These are phyloP conservation scores for Eucalyptus viminalis DNA, from an alignment of 345 rosid species.

Conservation along the genomic window DNA sequence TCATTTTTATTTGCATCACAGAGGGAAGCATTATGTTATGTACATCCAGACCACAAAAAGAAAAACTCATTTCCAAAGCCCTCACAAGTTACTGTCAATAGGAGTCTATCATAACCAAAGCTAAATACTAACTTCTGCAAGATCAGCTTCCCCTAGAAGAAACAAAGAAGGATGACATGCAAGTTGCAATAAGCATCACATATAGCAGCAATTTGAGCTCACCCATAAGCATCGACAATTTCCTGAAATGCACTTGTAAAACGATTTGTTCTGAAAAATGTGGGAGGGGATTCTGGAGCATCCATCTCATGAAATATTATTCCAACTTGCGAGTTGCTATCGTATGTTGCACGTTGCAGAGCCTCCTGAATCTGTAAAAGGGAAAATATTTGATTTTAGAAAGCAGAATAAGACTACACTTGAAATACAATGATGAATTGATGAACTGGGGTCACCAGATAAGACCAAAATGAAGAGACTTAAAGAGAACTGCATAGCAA, in stretches of 20 bases:
- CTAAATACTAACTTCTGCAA: not conserved
- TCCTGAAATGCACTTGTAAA: conserved; percentile 92
- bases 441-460: not conserved
- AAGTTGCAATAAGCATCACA: not conserved
- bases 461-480: not conserved
- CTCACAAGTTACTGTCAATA: not conserved
- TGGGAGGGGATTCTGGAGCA: conserved; percentile 88
- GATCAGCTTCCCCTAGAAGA: not conserved
- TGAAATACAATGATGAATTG: not conserved
- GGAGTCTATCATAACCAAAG: not conserved
- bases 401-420: not conserved
- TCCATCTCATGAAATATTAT: conserved; percentile 91
- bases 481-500: not conserved
- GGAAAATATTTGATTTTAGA: not conserved
- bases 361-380: conserved; percentile 77
- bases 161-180: not conserved
- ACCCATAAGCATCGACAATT: conserved; percentile 99
- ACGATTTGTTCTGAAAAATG: conserved; percentile 78
- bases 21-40: not conserved
- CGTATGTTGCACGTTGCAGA: conserved; percentile 85
- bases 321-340: conserved; percentile 89
- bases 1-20: not conserved
- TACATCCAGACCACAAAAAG: not conserved
- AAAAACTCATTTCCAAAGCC: not conserved
- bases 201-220: conserved; percentile 11